Conservation (phyloP, 768 basidiomycete genomes). For the Gymnopilus junonius region DNA sequence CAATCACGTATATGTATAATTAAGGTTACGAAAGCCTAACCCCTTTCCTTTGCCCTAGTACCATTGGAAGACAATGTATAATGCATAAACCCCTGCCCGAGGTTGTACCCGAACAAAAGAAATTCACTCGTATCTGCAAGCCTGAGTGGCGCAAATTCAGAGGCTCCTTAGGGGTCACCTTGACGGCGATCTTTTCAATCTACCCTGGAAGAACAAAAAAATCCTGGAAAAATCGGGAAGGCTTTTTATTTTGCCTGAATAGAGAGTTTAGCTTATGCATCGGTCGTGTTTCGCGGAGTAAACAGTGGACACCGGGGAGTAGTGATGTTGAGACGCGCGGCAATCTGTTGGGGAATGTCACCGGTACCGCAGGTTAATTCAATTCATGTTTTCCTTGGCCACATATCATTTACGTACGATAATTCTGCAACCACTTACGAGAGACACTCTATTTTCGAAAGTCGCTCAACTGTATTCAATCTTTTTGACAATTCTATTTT, state of each 20-base stretch:
- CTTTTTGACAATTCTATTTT: constrained; percentile 4
- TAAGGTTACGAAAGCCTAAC: not conserved
- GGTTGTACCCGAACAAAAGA: not conserved
- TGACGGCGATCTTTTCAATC: not conserved
- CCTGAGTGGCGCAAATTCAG: not conserved
- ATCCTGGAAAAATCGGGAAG: not conserved
- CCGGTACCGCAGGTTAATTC: not conserved
- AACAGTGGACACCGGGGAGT: not conserved
- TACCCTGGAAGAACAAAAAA: not conserved
- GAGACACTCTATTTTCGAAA: constrained; percentile 8
- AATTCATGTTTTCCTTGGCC: not conserved
- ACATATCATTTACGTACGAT: not conserved
- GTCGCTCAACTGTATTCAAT: not conserved
- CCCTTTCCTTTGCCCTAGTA: not conserved
- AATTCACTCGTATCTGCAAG: not conserved
- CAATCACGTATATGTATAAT: not conserved
- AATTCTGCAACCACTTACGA: not conserved
- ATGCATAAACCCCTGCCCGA: constrained; percentile 1
- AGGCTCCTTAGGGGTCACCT: not conserved
- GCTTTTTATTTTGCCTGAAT: not conserved
- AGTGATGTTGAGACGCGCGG: not conserved
- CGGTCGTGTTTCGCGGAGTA: constrained; percentile 1
- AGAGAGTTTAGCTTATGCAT: not conserved
- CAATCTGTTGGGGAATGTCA: not conserved
- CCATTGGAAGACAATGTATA: not conserved